Conservation (phyloP, 352 stramenopile genomes). For the Globisporangium viniferum region DNA sequence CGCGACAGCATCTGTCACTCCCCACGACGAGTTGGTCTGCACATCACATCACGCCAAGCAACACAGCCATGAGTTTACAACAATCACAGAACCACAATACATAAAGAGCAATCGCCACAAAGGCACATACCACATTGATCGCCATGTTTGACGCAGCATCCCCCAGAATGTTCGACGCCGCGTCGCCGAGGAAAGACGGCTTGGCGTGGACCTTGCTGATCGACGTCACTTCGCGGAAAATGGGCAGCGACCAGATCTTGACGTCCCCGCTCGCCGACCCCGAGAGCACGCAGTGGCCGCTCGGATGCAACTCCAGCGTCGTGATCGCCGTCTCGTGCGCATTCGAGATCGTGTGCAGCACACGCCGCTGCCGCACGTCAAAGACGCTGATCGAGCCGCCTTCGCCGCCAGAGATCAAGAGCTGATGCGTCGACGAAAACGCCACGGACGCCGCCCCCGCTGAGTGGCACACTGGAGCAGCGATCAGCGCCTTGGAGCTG, state of each 20-base stretch:
- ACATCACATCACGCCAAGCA: background rate
- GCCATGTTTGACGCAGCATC: conserved; percentile 83
- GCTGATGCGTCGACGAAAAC: conserved; percentile 77
- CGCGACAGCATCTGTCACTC: conserved; percentile 77
- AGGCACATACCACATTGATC: conserved; percentile 72
- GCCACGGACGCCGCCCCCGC: conserved; percentile 67
- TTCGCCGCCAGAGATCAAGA: conserved; percentile 80
- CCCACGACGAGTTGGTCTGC: conserved; percentile 79
- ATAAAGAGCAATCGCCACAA: background rate
- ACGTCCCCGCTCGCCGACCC: conserved; percentile 80
- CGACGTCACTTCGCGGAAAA: conserved; percentile 78
- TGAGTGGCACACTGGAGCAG: conserved; percentile 68
- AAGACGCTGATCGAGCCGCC: conserved; percentile 82
- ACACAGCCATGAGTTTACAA: background rate
- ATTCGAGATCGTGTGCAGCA: conserved; percentile 80
- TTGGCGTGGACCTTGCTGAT: conserved; percentile 77
- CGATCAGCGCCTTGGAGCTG: conserved; percentile 67
- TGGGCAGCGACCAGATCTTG: conserved; percentile 87
- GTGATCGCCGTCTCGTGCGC: conserved; percentile 86
- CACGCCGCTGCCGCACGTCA: conserved; percentile 82
- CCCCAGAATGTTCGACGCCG: conserved; percentile 70
- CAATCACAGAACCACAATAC: background rate
- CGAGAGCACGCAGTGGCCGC: conserved; percentile 77
- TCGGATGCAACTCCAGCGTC: conserved; percentile 73
- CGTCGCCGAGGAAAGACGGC: conserved; percentile 75